These are phyloP conservation scores for Diaporthe sp. DNA, from an alignment of 2,329 filamentous ascomycete species.

Conservation along the genomic window DNA sequence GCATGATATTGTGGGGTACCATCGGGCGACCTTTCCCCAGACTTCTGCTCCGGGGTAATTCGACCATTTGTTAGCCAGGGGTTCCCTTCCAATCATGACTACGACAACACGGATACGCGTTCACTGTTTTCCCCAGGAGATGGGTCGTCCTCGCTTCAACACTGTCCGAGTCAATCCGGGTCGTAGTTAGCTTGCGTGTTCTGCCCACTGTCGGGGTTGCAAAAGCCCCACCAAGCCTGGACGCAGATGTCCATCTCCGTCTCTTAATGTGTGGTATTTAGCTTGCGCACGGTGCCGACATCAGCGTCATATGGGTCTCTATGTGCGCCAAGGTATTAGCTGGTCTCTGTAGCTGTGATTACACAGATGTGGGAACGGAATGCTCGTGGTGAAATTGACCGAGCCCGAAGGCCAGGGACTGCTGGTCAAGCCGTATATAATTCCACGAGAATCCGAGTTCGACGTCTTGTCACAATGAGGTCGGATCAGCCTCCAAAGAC, in stretches of 20 bases:
- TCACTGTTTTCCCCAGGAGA: no score
- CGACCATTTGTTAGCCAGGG: not conserved
- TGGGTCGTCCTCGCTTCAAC: not conserved
- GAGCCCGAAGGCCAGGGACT: not conserved
- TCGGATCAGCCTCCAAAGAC: no score
- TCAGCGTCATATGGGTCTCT: not conserved
- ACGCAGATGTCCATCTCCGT: not conserved
- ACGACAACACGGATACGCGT: not conserved
- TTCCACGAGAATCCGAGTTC: not conserved
- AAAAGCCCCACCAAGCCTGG: not conserved
- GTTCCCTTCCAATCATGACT: not conserved
- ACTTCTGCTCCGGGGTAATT: not conserved
- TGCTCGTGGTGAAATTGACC: constrained; percentile 7
- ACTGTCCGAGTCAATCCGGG: not conserved
- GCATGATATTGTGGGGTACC: constrained; percentile 6
- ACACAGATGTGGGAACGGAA: not conserved
- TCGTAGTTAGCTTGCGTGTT: not conserved
- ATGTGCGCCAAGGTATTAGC: not conserved
- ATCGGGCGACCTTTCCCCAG: not conserved
- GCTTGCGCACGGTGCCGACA: constrained; percentile 2
- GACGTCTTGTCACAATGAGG: not conserved
- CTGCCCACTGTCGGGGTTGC: not conserved
- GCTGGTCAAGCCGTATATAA: not conserved
- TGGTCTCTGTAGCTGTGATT: not conserved
- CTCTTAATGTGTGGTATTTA: not conserved